Percentiles rank a stretch among this genome's conserved stretches.
Conservation (phyloP, 148 eudicot genomes). For the Tetragonia tetragonoides region DNA sequence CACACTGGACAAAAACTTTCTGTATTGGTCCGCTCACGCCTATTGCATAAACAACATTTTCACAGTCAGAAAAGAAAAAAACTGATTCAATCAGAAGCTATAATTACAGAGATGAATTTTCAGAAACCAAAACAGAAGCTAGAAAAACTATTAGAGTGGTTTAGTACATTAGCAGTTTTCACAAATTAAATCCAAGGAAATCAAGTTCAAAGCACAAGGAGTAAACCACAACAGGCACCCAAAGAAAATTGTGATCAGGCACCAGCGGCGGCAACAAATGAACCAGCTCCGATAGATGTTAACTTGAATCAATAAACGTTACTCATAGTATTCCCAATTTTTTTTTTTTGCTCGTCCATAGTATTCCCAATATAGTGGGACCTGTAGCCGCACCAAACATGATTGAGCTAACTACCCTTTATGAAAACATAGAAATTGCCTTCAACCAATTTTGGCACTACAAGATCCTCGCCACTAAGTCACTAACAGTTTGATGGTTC, state of each 20-base stretch:
- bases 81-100: not conserved
- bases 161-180: not conserved
- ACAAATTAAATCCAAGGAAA: not conserved
- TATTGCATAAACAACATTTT: not conserved
- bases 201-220: not conserved
- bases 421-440: not conserved
- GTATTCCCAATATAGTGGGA: not conserved
- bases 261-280: not conserved
- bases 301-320: not conserved
- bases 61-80: not conserved
- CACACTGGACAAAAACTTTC: not conserved
- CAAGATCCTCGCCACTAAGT: not conserved
- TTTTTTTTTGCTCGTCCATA: too few species aligned
- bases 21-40: not conserved
- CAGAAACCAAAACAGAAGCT: not conserved
- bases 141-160: not conserved
- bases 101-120: not conserved
- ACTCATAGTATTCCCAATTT: not conserved
- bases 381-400: not conserved
- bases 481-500: not conserved
- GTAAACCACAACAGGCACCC: too few species aligned
- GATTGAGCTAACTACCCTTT: not conserved
- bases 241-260: too few species aligned
- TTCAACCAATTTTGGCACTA: not conserved
- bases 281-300: not conserved